Evolutionary conservation across 129 eudicot species (phyloP), one percentile per base, ranked within the genome.

Genomic region (Artemisia tridentata): DNA sequence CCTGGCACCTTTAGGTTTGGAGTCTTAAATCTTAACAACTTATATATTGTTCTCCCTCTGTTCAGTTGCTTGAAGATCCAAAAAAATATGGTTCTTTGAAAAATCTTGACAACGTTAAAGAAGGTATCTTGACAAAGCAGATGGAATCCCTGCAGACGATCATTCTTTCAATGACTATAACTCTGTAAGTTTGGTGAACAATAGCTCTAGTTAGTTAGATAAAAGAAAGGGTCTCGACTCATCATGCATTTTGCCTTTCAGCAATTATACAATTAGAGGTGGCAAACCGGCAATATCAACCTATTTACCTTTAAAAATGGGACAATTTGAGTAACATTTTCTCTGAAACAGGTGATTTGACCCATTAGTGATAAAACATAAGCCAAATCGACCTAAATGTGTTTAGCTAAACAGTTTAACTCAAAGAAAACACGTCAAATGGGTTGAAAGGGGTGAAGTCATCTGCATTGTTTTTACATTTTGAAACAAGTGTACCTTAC

Each of bases 131-230:
- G 73, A 63, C 75, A 16, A 93, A 93, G 76, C 98, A 87, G 83
- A 67, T 93, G 90, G 88, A 87, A 21, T 83, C 96, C 8, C 75
- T 93, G 46, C 85, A 84, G 62, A 72, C 11, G 27, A 85, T 87
- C 75, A 58, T 93, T 78, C 73, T 80, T 31, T 81, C 90, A 18
- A 78, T 89, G 73, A 85, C 63, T 62, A 84, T 74, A 75, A 88
- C 91, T 16, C 31, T 91, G 97, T 88, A 75, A 74, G 89, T 82
- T 51, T 43, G 14, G 51, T 0, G 0, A 34, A 0, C 41, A 1
- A 34, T 34, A 34, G 41, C 41, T 34, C 41, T 34, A 34, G 1
- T 34, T 34, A 34, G 6, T 6, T 6, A 34, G 1, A 34, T 34
- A 34, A 34, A 34, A 34, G 41, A 5, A 34, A 34, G 8, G 41